Evolutionary conservation across 2,329 filamentous ascomycete species (phyloP).

Genomic region (Saccharata proteae): DNA sequence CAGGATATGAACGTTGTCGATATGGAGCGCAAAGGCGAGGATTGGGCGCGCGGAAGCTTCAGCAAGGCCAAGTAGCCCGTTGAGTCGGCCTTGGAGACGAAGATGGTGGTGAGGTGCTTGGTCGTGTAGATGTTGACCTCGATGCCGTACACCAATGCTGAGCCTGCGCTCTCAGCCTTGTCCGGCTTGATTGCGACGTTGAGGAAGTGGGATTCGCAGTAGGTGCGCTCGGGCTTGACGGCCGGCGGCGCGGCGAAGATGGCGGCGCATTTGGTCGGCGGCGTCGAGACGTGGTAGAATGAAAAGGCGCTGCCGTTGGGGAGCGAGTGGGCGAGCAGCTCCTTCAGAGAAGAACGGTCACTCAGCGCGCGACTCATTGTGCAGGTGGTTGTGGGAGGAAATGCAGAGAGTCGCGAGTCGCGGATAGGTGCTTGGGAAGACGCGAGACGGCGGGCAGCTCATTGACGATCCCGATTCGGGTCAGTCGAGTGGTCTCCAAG

Average conservation of each 20-base stretch:
- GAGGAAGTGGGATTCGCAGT: conserved; percentile 74
- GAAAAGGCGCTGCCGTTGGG: conserved; percentile 48
- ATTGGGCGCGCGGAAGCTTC: conserved; percentile 34
- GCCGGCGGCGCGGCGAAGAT: conserved; percentile 71
- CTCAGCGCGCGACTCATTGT: too few relatives aligned
- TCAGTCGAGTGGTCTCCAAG: too few relatives aligned
- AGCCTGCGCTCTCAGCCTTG: conserved; percentile 16
- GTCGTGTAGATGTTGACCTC: conserved; percentile 83
- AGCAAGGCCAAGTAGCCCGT: conserved; percentile 72
- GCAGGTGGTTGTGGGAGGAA: too few relatives aligned
- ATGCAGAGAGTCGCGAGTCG: neutral
- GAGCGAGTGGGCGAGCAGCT: conserved; percentile 40
- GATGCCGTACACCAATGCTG: conserved; percentile 67
- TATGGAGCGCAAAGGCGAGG: conserved; percentile 62
- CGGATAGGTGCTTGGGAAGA: neutral
- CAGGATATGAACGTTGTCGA: conserved; percentile 65
- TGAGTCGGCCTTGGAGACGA: conserved; percentile 94
- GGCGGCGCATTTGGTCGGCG: conserved; percentile 59
- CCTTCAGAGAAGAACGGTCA: conserved; percentile 15
- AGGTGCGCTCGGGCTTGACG: conserved; percentile 62
- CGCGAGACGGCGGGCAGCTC: too few relatives aligned
- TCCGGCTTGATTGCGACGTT: conserved; percentile 38
- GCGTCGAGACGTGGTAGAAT: conserved; percentile 79
- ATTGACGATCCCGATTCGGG: too few relatives aligned
- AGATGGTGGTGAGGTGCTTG: conserved; percentile 67